Conservation (phyloP, 345 rosid genomes). For the Camelina hispida region DNA sequence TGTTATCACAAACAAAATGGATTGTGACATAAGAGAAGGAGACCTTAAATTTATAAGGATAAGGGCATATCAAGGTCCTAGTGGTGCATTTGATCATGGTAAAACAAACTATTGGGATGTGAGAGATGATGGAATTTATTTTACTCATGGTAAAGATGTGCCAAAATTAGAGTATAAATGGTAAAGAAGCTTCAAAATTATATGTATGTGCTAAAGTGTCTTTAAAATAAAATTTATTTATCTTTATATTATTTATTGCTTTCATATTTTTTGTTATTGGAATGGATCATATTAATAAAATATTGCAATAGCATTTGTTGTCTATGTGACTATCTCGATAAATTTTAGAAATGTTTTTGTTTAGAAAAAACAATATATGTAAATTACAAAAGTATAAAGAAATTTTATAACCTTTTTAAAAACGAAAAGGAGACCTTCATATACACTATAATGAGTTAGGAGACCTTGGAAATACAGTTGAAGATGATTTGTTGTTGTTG, state of each 20-base stretch:
- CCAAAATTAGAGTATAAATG: slow-evolving; percentile 24
- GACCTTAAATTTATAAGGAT: neutral
- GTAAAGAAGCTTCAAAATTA: neutral
- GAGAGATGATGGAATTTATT: slow-evolving; percentile 26
- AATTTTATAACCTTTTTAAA: too few relatives aligned
- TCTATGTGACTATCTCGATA: too few relatives aligned
- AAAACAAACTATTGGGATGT: slow-evolving; percentile 16
- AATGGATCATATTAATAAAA: neutral
- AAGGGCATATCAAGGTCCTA: slow-evolving; percentile 3
- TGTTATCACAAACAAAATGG: neutral
- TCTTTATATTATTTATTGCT: neutral
- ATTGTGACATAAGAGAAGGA: neutral
- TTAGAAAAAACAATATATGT: too few relatives aligned
- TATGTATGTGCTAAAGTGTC: too few relatives aligned
- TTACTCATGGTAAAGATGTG: slow-evolving; percentile 3
- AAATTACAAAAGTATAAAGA: too few relatives aligned
- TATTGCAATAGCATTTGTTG: too few relatives aligned
- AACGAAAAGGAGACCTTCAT: too few relatives aligned
- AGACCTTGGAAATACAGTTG: too few relatives aligned
- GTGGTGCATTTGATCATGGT: slow-evolving; percentile 29
- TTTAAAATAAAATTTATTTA: neutral
- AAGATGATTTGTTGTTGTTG: neutral
- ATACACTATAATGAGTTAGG: too few relatives aligned
- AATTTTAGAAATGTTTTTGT: too few relatives aligned
- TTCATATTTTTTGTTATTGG: neutral